A percentile compares a stretch with the other conserved stretches of the same genome.
phyloP scores from a whole-genome alignment of 768 basidiomycete genomes.

The Lactarius psammicola region DNA sequence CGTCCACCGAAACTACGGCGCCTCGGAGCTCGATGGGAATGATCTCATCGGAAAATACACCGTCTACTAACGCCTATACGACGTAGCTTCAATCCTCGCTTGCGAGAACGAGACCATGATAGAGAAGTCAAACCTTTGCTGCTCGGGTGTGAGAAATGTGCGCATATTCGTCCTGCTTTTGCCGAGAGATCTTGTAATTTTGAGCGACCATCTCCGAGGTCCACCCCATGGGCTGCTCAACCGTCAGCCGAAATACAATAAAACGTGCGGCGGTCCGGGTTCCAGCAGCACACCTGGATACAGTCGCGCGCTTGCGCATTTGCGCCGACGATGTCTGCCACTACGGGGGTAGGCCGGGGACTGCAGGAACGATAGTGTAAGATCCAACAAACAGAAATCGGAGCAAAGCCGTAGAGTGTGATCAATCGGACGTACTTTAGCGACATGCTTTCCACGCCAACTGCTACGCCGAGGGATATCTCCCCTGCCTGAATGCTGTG shows the following conservation, averaged over 20 bases:
- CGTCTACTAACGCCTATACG: constrained; percentile 58
- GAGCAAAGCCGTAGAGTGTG: constrained; percentile 11
- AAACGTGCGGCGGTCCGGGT: not conserved
- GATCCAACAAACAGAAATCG: constrained; percentile 16
- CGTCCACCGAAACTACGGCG: constrained; percentile 65
- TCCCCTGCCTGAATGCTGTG: constrained; percentile 84
- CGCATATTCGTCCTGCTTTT: constrained; percentile 88
- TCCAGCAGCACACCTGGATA: constrained; percentile 52
- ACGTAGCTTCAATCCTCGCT: not conserved
- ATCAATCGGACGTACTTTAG: constrained; percentile 57
- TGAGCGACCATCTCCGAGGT: constrained; percentile 90
- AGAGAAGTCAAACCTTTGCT: constrained; percentile 45
- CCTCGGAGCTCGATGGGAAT: constrained; percentile 80
- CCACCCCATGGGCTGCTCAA: constrained; percentile 85
- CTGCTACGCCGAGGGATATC: constrained; percentile 81
- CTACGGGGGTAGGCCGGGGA: constrained; percentile 70
- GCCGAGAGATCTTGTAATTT: constrained; percentile 70
- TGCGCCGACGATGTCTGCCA: constrained; percentile 56
- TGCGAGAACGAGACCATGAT: constrained; percentile 5
- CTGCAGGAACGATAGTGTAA: constrained; percentile 45
- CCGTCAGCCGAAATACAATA: constrained; percentile 14
- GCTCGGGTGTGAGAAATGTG: constrained; percentile 85
- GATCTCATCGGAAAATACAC: constrained; percentile 85
- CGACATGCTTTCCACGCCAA: constrained; percentile 82
- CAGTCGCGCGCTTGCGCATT: constrained; percentile 70